A percentile compares a stretch with the other conserved stretches of the same genome.
Evolutionary conservation across 2,329 filamentous ascomycete species (phyloP).

Genomic region (Calonectria montana): DNA sequence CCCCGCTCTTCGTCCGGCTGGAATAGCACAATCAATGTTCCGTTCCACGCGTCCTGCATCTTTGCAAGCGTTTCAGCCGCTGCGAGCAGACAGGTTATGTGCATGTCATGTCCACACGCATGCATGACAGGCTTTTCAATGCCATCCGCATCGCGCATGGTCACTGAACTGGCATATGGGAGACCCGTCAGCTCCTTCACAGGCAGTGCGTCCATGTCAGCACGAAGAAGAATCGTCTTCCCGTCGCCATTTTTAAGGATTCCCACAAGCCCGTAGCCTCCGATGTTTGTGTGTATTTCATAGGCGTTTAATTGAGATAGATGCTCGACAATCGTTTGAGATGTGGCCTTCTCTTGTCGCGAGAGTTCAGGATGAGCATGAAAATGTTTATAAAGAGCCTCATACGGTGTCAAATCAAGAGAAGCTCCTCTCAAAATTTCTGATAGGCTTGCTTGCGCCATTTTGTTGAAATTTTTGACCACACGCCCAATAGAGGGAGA

Average conservation of each 20-base stretch:
- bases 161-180: slow-evolving; percentile 60
- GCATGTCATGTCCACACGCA: slow-evolving; percentile 76
- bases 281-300: slow-evolving; percentile 59
- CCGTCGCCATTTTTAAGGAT: slow-evolving; percentile 67
- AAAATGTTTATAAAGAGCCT: slow-evolving; percentile 63
- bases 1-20: slow-evolving; percentile 76
- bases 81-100: slow-evolving; percentile 69
- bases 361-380: slow-evolving; percentile 71
- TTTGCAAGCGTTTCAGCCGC: slow-evolving; percentile 62
- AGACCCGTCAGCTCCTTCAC: slow-evolving; percentile 67
- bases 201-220: slow-evolving; percentile 72
- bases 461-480: not conserved
- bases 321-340: slow-evolving; percentile 56
- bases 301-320: slow-evolving; percentile 49
- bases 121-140: slow-evolving; percentile 69
- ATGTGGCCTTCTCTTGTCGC: slow-evolving; percentile 64
- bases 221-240: slow-evolving; percentile 66
- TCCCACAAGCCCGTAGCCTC: slow-evolving; percentile 68
- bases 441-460: not conserved
- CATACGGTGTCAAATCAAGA: not conserved
- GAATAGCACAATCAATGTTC: slow-evolving; percentile 73
- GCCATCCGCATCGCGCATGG: slow-evolving; percentile 10
- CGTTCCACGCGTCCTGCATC: slow-evolving; percentile 62
- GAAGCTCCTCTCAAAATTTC: not conserved
- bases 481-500: not conserved